These are phyloP conservation scores for Musa troglodytarum DNA, from an alignment of 176 grass and related monocot genomes.

Conservation along the genomic window DNA sequence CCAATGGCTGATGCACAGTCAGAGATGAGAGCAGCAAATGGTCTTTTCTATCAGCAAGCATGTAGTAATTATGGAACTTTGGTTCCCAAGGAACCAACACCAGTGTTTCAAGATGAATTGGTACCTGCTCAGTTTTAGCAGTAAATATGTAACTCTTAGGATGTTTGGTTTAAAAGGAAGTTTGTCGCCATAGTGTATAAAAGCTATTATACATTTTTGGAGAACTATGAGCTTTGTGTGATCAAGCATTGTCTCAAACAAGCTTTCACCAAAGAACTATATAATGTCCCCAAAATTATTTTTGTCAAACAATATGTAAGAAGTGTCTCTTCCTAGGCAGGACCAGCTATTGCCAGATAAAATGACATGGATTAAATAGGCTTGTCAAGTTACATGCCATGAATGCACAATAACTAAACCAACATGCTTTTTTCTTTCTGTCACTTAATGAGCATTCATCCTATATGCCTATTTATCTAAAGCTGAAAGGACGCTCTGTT, in stretches of 20 bases:
- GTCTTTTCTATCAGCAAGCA: neutral
- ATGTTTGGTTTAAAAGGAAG: neutral
- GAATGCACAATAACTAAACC: too few species aligned
- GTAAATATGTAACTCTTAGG: neutral
- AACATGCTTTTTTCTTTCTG: too few species aligned
- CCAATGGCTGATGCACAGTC: constrained; percentile 46
- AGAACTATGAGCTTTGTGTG: neutral
- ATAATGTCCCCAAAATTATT: neutral
- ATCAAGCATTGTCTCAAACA: neutral
- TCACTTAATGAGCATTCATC: too few species aligned
- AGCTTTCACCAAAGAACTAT: neutral
- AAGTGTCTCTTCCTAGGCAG: neutral
- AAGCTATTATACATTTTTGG: neutral
- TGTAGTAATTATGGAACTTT: constrained; percentile 21
- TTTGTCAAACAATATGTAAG: too few species aligned
- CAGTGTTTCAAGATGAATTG: constrained; percentile 33
- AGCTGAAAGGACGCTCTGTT: too few species aligned
- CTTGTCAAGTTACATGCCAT: too few species aligned
- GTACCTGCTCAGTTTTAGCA: constrained; percentile 32
- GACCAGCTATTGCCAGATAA: neutral
- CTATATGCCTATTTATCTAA: too few species aligned
- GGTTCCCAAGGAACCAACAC: constrained; percentile 20
- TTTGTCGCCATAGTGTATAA: neutral
- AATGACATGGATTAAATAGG: too few species aligned
- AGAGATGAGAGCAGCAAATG: constrained; percentile 32